Evolutionary conservation across 1,284 basidiomycete species (phyloP).

Genomic region (Apiotrichum porosum): DNA sequence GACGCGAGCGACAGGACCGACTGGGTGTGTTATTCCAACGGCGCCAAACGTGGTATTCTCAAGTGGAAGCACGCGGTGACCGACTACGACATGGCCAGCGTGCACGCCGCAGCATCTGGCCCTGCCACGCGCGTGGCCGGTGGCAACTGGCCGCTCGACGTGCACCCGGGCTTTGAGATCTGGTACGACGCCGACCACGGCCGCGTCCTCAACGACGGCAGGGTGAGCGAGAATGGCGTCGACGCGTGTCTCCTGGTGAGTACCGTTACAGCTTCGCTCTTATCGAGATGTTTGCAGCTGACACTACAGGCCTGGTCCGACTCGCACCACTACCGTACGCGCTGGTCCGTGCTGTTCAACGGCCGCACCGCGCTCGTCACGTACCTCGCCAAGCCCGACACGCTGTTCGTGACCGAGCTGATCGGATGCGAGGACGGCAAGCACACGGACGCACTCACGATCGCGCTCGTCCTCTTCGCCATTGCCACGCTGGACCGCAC

Average conservation of each 20-base stretch:
- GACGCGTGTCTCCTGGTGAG: slow-evolving; percentile 6
- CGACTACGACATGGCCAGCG: neutral
- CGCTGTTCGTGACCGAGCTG: slow-evolving; percentile 5
- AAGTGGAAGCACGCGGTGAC: slow-evolving; percentile 5
- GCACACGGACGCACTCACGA: neutral
- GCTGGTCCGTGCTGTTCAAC: slow-evolving; percentile 13
- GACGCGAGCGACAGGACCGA: neutral
- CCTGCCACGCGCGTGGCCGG: too few species aligned
- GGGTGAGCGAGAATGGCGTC: neutral
- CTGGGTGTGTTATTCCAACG: slow-evolving; percentile 2
- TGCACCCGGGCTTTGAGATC: slow-evolving; percentile 4
- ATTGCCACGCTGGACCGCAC: neutral
- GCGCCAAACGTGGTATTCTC: neutral
- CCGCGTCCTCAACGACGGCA: neutral
- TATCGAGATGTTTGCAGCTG: neutral
- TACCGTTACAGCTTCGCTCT: neutral
- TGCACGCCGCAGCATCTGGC: too few species aligned
- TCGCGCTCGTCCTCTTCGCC: slow-evolving; percentile 5
- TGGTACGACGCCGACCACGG: neutral
- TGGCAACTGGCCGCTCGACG: neutral
- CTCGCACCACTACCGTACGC: slow-evolving; percentile 9
- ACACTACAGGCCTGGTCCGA: slow-evolving; percentile 10
- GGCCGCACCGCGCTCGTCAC: slow-evolving; percentile 5
- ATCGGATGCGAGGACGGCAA: slow-evolving; percentile 3
- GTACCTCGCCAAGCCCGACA: slow-evolving; percentile 11